Base-by-base conservation (phyloP, 345 rosid genomes). In the Trapa incisa region DNA sequence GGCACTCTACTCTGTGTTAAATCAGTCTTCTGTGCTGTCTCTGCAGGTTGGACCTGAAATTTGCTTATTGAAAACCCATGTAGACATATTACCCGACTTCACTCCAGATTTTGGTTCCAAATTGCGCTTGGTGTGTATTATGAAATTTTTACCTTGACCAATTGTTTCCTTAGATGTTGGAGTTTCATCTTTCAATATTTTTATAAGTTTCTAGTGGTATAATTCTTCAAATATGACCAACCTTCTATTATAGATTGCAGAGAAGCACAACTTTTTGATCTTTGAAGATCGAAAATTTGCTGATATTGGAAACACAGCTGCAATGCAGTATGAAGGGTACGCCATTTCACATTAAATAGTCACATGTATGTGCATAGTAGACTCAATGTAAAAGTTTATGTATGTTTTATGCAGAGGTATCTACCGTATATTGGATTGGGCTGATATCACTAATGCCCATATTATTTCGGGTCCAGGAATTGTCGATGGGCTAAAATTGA, bases 261-360 rank as follows among this genome's bases (percentile, higher is more conserved):
- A 94, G 33, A 86, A 83, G 75, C 79, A 87, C 68, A 87, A 91
- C 65, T 94, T 94, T 79, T 75, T 94, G 73, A 84, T 94, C 53
- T 94, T 94, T 74, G 99, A 94, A 71, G 99, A 94, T 76, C 91
- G 99, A 15, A 94, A 94, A 81, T 94, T 91, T 82, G 99, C 97
- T 3, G 99, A 91, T 76, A 94, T 94, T 79, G 99, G 99, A 60
- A 91, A 94, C 84, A 94, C 99, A 0, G 97, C 91, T 72, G 87
- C 99, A 8, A 86, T 94, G 99, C 97, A 94, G 79, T 89, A 87
- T 72, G 99, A 91, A 85, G 93, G 97, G 99, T 91, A 75, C 73
- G 65, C 8, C 3, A 47, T 42, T 6, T 67, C 17, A 41, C 16
- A 35, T 56, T 1, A 16, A 63, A 10, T 47, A 29, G 0, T 57